Evolutionary conservation across 2,329 filamentous ascomycete species (phyloP).

Genomic region (Diaporthe batatas): DNA sequence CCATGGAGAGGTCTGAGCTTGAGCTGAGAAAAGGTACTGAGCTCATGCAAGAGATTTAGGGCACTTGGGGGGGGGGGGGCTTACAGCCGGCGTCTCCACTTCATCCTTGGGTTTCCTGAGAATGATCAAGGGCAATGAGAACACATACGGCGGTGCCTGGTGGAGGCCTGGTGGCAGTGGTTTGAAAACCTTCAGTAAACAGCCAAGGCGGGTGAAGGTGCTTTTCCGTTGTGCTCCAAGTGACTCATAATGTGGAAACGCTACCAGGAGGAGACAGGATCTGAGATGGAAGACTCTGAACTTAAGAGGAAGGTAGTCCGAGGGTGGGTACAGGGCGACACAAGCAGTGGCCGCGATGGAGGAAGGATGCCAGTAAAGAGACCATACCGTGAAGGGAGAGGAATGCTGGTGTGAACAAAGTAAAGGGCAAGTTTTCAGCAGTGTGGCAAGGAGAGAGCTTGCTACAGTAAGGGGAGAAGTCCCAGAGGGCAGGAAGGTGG

Average conservation of each 20-base stretch:
- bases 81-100: constrained; percentile 30
- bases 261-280: background rate
- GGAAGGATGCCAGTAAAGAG: background rate
- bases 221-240: background rate
- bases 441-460: background rate
- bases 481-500: background rate
- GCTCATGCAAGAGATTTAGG: background rate
- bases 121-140: background rate
- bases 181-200: background rate
- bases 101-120: constrained; percentile 17
- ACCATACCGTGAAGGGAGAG: background rate
- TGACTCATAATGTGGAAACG: too few species aligned
- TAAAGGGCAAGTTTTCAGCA: background rate
- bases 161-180: background rate
- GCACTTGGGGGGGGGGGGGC: background rate
- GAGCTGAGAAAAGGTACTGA: constrained; percentile 14
- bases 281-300: background rate
- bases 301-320: background rate
- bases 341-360: background rate
- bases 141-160: background rate
- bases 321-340: background rate
- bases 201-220: background rate
- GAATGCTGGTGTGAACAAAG: background rate
- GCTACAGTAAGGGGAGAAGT: background rate
- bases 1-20: constrained; percentile 29